These are phyloP conservation scores for Davidsoniella virescens DNA, from an alignment of 2,329 filamentous ascomycete genomes.

Conservation along the genomic window DNA sequence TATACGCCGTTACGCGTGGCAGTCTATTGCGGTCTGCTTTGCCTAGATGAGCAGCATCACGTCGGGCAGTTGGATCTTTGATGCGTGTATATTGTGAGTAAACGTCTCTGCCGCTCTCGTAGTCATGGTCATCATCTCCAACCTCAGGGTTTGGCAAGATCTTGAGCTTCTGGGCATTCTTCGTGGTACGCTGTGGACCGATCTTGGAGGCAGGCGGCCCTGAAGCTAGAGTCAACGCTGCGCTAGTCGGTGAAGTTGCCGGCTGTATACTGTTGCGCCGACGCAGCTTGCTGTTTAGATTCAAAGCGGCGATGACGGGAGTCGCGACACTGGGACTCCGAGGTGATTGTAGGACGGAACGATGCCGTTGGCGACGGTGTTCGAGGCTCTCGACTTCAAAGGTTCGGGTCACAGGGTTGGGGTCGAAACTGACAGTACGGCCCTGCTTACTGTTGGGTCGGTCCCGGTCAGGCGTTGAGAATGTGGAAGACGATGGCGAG, in stretches of 20 bases:
- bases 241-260: constrained; percentile 35
- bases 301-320: constrained; percentile 54
- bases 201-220: constrained; percentile 45
- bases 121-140: constrained; percentile 59
- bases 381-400: constrained; percentile 32
- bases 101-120: constrained; percentile 86
- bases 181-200: constrained; percentile 84
- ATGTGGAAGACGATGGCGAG: constrained; percentile 3
- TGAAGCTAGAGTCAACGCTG: constrained; percentile 21
- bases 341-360: constrained; percentile 18
- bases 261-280: constrained; percentile 53
- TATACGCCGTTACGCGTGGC: constrained; percentile 90
- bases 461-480: constrained; percentile 16
- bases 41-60: constrained; percentile 80
- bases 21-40: constrained; percentile 81
- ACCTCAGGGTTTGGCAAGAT: constrained; percentile 83
- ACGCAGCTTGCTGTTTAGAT: constrained; percentile 62
- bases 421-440: constrained; percentile 64
- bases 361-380: constrained; percentile 22
- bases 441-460: constrained; percentile 26
- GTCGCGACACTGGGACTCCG: constrained; percentile 24
- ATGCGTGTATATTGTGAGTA: constrained; percentile 97
- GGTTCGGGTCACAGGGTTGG: constrained; percentile 47
- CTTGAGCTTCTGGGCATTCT: constrained; percentile 93
- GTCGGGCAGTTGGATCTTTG: constrained; percentile 82